A percentile compares a stretch with the other conserved stretches of the same genome.
Conservation (phyloP, 805 yeast species). For the Torulaspora maleeae region DNA sequence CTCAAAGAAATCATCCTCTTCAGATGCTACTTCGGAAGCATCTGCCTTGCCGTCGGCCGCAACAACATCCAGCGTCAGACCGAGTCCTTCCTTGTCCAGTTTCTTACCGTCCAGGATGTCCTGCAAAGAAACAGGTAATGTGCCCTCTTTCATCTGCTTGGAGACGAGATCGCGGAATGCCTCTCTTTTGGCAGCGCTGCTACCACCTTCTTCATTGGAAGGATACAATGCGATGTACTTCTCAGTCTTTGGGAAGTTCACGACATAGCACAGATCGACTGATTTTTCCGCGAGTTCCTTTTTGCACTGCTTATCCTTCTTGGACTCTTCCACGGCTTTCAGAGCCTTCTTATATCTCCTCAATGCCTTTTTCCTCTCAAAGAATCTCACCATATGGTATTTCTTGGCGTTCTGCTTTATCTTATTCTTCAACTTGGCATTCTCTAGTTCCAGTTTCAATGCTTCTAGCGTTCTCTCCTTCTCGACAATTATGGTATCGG, state of each 20-base stretch:
- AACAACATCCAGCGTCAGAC: conserved; percentile 19
- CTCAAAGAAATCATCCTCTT: conserved; percentile 46
- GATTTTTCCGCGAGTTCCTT: conserved; percentile 50
- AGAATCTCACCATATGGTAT: conserved; percentile 91
- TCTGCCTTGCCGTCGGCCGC: conserved; percentile 14
- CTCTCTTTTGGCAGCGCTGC: conserved; percentile 40
- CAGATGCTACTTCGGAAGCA: conserved; percentile 28
- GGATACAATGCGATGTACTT: conserved; percentile 81
- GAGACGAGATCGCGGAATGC: conserved; percentile 52
- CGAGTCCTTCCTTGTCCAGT: conserved; percentile 25
- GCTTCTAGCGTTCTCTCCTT: conserved; percentile 75
- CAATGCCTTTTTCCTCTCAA: conserved; percentile 81
- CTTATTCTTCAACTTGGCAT: conserved; percentile 42
- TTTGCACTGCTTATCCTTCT: conserved; percentile 27
- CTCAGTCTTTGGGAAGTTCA: conserved; percentile 70
- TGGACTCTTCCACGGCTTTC: conserved; percentile 31
- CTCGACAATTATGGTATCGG: conserved; percentile 60
- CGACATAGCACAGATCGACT: conserved; percentile 68
- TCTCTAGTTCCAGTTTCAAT: conserved; percentile 51
- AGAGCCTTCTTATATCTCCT: conserved; percentile 55
- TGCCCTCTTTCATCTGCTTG: conserved; percentile 47
- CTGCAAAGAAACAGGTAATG: conserved; percentile 54
- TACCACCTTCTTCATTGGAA: conserved; percentile 33
- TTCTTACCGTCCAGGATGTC: conserved; percentile 39
- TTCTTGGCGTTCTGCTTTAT: conserved; percentile 56